Evolutionary conservation across 176 grass and related monocot genomes (phyloP).

Genomic region (Lolium multiflorum): DNA sequence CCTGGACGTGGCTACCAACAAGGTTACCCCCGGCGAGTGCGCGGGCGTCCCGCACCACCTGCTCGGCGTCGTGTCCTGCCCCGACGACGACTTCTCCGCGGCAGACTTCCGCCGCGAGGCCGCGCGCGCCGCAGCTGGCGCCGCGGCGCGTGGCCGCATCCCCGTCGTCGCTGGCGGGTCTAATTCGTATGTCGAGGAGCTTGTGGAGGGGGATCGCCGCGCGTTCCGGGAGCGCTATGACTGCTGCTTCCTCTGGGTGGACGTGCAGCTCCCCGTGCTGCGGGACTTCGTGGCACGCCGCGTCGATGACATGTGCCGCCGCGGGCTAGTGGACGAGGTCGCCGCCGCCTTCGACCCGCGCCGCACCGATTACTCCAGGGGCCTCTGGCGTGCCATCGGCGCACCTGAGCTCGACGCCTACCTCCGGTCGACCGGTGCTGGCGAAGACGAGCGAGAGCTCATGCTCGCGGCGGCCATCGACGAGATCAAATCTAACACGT

Average conservation of each 20-base stretch:
- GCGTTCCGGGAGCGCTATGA: constrained; percentile 69
- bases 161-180: constrained; percentile 88
- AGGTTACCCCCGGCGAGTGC: constrained; percentile 64
- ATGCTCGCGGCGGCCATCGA: constrained; percentile 63
- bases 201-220: constrained; percentile 62
- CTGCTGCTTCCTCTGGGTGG: constrained; percentile 93
- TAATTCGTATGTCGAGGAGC: constrained; percentile 90
- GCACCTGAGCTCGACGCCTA: constrained; percentile 85
- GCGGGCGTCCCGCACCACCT: constrained; percentile 77
- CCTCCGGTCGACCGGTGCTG: constrained; percentile 47
- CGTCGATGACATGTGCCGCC: constrained; percentile 77
- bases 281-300: constrained; percentile 64
- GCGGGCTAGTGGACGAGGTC: constrained; percentile 78
- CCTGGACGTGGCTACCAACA: constrained; percentile 85
- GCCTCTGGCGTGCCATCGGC: constrained; percentile 80
- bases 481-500: constrained; percentile 87
- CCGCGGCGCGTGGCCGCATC: constrained; percentile 29
- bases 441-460: constrained; percentile 39
- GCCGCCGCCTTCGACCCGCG: constrained; percentile 57
- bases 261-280: constrained; percentile 67
- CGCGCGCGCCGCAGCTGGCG: constrained; percentile 33
- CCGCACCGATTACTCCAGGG: constrained; percentile 73
- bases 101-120: constrained; percentile 71
- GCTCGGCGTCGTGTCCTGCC: constrained; percentile 59
- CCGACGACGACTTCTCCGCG: constrained; percentile 78